Percentiles rank a stretch among this genome's conserved stretches.
These are phyloP conservation scores for Tolypocladium ovalisporum DNA, from an alignment of 2,329 filamentous ascomycete species.

Conservation along the genomic window DNA sequence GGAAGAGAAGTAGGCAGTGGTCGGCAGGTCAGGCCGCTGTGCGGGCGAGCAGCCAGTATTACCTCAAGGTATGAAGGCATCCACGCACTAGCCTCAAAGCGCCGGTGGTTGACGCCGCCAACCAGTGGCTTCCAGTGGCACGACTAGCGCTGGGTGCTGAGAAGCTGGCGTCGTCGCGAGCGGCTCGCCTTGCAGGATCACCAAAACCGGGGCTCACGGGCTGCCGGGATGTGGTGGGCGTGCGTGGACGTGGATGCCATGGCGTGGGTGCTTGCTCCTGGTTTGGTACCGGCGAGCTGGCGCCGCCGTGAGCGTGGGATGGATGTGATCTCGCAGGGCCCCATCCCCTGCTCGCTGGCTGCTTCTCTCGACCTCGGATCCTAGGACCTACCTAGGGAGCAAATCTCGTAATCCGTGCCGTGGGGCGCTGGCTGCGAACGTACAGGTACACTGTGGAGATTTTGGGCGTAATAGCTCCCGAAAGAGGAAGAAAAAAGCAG, in stretches of 20 bases:
- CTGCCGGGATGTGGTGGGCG: not conserved
- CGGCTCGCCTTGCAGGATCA: not conserved
- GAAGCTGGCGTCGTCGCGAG: not conserved
- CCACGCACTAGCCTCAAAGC: slow-evolving; percentile 15
- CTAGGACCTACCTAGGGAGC: too few species aligned
- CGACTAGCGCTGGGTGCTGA: slow-evolving; percentile 5
- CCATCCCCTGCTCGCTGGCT: not conserved
- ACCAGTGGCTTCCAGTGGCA: slow-evolving; percentile 14
- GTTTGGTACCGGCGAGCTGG: not conserved
- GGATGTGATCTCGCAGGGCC: not conserved
- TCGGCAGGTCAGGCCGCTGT: not conserved
- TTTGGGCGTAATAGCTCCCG: not conserved
- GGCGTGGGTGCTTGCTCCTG: not conserved
- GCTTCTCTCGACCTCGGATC: not conserved
- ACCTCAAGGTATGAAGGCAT: slow-evolving; percentile 20
- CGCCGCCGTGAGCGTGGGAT: not conserved
- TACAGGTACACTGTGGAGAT: not conserved
- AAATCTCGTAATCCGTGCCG: not conserved
- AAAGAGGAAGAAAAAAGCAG: not conserved
- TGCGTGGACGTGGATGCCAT: not conserved
- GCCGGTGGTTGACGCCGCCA: slow-evolving; percentile 12
- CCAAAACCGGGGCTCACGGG: not conserved
- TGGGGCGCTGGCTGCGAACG: not conserved
- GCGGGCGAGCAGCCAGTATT: slow-evolving; percentile 1
- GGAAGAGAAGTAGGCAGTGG: not conserved